Conservation (phyloP, 2,329 filamentous ascomycete genomes). For the Phialophora tarda region DNA sequence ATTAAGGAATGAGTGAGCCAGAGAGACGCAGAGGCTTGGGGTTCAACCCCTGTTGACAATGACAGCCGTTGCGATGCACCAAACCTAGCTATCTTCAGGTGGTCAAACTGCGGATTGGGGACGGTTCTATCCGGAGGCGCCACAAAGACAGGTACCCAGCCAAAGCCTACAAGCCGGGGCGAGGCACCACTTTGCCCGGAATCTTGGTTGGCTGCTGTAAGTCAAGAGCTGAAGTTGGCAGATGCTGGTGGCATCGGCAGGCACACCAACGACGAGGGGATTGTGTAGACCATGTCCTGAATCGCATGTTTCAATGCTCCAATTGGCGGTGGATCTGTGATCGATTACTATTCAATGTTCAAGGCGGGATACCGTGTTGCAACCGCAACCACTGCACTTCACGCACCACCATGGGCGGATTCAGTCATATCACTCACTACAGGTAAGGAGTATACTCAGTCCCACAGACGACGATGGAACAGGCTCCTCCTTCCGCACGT, state of each 20-base stretch:
- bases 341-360: background rate
- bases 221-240: no score
- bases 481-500: background rate
- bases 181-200: no score
- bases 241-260: no score
- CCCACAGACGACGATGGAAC: background rate
- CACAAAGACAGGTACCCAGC: no score
- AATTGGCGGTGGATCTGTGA: background rate
- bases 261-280: no score
- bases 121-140: no score
- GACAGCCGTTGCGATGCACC: background rate
- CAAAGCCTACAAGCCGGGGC: no score
- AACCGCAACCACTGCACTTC: background rate
- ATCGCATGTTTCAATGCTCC: background rate
- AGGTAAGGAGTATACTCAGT: no score
- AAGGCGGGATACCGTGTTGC: background rate
- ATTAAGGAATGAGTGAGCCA: slow-evolving; percentile 48
- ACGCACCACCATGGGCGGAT: background rate
- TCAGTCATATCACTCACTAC: background rate
- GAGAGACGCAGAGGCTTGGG: background rate
- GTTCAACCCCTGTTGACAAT: background rate
- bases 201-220: no score
- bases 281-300: no score
- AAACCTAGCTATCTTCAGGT: no score
- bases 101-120: no score